phyloP scores from a whole-genome alignment of 805 yeast species.

The Saturnispora mendoncae region DNA sequence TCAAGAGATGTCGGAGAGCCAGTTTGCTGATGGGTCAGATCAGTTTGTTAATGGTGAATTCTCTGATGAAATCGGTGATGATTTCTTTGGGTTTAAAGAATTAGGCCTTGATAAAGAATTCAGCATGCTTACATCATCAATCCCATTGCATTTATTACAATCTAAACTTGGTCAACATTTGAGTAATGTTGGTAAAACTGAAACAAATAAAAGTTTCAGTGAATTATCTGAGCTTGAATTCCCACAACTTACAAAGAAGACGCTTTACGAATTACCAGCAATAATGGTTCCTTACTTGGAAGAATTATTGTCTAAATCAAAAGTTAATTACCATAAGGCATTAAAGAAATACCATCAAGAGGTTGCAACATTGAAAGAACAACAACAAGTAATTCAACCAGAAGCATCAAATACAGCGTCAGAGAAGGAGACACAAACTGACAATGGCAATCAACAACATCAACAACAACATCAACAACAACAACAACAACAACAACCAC shows the following conservation, averaged over 20 bases:
- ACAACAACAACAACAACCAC: not conserved
- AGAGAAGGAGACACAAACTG: too few relatives aligned
- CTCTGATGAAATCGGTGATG: slow-evolving; percentile 89
- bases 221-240: slow-evolving; percentile 53
- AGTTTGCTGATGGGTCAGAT: slow-evolving; percentile 84
- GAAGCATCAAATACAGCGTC: not conserved
- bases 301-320: slow-evolving; percentile 35
- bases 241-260: slow-evolving; percentile 42
- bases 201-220: slow-evolving; percentile 47
- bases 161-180: slow-evolving; percentile 59
- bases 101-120: slow-evolving; percentile 89
- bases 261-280: slow-evolving; percentile 47
- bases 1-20: slow-evolving; percentile 61
- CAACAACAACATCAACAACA: not conserved
- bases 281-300: slow-evolving; percentile 47
- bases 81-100: slow-evolving; percentile 94
- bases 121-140: slow-evolving; percentile 71
- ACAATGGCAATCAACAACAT: not conserved
- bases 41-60: slow-evolving; percentile 94
- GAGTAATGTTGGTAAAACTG: slow-evolving; percentile 35
- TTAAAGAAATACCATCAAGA: slow-evolving; percentile 32
- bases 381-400: slow-evolving; percentile 3
- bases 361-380: slow-evolving; percentile 15
- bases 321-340: slow-evolving; percentile 34
- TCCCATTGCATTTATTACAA: slow-evolving; percentile 83